A percentile compares a stretch with the other conserved stretches of the same genome.
These are phyloP conservation scores for Wallemia ichthyophaga DNA, from an alignment of 1,284 basidiomycete species.

Conservation along the genomic window DNA sequence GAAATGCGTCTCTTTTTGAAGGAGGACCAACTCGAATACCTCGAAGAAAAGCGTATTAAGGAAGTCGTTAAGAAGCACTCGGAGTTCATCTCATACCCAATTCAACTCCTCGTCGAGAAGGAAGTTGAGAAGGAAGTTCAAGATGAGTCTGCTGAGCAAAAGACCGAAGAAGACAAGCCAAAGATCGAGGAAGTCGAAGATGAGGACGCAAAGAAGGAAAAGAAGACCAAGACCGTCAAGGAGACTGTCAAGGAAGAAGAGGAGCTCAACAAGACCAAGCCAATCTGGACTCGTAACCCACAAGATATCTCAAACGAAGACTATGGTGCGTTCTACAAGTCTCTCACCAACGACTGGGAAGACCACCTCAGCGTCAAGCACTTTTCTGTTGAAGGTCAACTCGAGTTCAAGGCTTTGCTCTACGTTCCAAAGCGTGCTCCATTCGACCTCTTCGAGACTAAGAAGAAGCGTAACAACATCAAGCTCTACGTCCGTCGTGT, in stretches of 20 bases:
- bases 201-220: slow-evolving; percentile 53
- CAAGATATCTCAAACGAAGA: slow-evolving; percentile 74
- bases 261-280: slow-evolving; percentile 99
- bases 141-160: slow-evolving; percentile 31
- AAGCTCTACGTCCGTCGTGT: slow-evolving; percentile 99
- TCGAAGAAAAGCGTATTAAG: slow-evolving; percentile 98
- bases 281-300: slow-evolving; percentile 95
- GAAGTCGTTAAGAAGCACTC: slow-evolving; percentile 99
- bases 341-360: slow-evolving; percentile 98
- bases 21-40: slow-evolving; percentile 95
- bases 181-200: slow-evolving; percentile 53
- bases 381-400: slow-evolving; percentile 99
- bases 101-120: slow-evolving; percentile 93
- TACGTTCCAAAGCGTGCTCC: slow-evolving; percentile 89
- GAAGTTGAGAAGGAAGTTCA: slow-evolving; percentile 97
- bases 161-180: slow-evolving; percentile 32
- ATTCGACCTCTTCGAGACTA: slow-evolving; percentile 97
- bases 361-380: slow-evolving; percentile 98
- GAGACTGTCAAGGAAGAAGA: slow-evolving; percentile 54
- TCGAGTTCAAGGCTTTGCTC: slow-evolving; percentile 98
- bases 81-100: slow-evolving; percentile 99
- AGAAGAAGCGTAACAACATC: slow-evolving; percentile 99
- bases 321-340: slow-evolving; percentile 96
- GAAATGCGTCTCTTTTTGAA: slow-evolving; percentile 88
- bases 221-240: slow-evolving; percentile 72